phyloP scores from a whole-genome alignment of 768 basidiomycete species.

The Neoboletus brunneissimus region DNA sequence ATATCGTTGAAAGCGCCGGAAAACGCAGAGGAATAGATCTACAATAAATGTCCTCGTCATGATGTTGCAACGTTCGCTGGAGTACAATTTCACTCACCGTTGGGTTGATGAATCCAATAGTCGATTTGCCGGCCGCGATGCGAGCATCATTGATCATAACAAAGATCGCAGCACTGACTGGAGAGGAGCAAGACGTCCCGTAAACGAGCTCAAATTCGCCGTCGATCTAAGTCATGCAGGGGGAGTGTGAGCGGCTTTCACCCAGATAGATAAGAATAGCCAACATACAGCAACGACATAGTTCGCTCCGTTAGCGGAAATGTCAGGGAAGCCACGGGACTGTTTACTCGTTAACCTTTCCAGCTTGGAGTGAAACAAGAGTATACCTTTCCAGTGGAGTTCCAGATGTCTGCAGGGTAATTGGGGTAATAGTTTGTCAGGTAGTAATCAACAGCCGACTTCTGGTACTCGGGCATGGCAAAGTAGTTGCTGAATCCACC shows the following conservation, averaged over 20 bases:
- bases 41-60: background rate
- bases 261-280: background rate
- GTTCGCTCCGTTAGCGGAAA: too few relatives aligned
- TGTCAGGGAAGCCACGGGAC: too few relatives aligned
- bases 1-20: constrained; percentile 20
- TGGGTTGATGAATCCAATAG: constrained; percentile 46
- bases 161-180: constrained; percentile 31
- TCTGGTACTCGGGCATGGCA: too few relatives aligned
- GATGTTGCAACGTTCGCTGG: background rate
- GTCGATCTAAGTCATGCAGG: constrained; percentile 27
- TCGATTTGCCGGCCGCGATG: constrained; percentile 29
- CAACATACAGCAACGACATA: constrained; percentile 7
- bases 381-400: too few relatives aligned
- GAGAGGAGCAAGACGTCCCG: constrained; percentile 36
- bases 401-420: too few relatives aligned
- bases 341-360: too few relatives aligned
- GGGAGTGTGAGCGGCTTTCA: background rate
- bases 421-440: too few relatives aligned
- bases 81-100: constrained; percentile 36
- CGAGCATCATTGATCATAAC: constrained; percentile 39
- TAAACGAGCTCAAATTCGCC: constrained; percentile 33
- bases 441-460: too few relatives aligned
- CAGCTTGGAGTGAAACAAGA: too few relatives aligned
- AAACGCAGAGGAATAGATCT: constrained; percentile 22
- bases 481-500: too few relatives aligned